These are phyloP conservation scores for Acanthamoeba castellanii DNA, from an alignment of 208 protist species.

Conservation along the genomic window DNA sequence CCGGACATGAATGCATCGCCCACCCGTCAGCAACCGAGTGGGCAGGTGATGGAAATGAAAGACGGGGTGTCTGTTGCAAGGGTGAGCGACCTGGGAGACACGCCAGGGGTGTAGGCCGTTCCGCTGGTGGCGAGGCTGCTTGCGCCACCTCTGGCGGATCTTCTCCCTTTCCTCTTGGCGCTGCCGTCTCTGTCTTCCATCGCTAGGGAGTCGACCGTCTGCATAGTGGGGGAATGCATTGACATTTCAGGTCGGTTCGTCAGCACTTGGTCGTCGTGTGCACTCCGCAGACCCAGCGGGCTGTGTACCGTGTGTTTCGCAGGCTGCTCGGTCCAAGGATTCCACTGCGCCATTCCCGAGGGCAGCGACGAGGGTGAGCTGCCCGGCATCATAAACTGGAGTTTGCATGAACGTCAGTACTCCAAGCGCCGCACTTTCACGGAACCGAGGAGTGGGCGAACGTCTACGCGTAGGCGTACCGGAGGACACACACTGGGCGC, in stretches of 20 bases:
- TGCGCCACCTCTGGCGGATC: not conserved
- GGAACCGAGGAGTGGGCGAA: not conserved
- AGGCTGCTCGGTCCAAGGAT: conserved; percentile 39
- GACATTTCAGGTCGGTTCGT: not conserved
- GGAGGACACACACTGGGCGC: conserved; percentile 21
- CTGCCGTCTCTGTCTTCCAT: not conserved
- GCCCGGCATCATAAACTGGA: conserved; percentile 51
- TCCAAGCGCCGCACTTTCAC: not conserved
- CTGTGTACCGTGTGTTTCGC: conserved; percentile 9
- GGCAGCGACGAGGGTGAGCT: conserved; percentile 52
- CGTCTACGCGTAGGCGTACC: not conserved
- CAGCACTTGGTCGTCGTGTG: not conserved
- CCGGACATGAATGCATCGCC: not conserved
- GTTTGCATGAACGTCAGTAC: not conserved
- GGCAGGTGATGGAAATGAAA: not conserved
- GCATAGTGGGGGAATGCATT: not conserved
- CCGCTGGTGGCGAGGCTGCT: not conserved
- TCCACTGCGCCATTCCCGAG: conserved; percentile 52
- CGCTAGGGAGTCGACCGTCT: conserved; percentile 4
- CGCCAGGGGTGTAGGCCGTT: not conserved
- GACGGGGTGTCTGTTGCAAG: not conserved
- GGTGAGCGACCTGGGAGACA: not conserved
- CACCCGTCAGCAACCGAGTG: not conserved
- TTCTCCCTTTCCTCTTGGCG: not conserved
- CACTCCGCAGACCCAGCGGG: not conserved